phyloP scores from a whole-genome alignment of 2,329 filamentous ascomycete genomes.

The Paecilomyces formosus region DNA sequence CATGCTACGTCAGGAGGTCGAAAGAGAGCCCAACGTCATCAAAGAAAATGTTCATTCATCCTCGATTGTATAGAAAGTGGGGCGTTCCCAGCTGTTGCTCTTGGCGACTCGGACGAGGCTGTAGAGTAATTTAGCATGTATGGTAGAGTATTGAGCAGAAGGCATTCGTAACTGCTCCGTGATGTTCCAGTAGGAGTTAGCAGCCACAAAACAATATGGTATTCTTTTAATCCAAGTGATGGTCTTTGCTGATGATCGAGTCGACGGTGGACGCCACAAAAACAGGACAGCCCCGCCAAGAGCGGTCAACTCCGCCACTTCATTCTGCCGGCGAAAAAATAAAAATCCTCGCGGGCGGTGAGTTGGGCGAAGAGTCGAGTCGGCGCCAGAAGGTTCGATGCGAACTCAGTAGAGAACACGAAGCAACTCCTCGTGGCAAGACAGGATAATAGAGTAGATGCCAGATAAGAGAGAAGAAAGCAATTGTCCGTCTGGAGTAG shows the following conservation, averaged over 20 bases:
- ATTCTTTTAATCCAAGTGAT: not conserved
- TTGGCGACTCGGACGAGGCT: not conserved
- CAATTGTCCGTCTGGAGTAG: too few relatives aligned
- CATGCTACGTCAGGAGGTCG: not conserved
- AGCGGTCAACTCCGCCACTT: constrained; percentile 18
- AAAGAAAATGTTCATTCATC: not conserved
- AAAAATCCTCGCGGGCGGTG: not conserved
- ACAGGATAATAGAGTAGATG: too few relatives aligned
- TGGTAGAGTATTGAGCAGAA: not conserved
- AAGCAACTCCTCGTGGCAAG: not conserved
- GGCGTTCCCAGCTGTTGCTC: not conserved
- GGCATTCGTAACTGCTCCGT: not conserved
- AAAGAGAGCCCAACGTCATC: not conserved
- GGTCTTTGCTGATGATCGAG: not conserved
- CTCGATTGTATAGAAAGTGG: not conserved
- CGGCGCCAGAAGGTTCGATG: constrained; percentile 36
- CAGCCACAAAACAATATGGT: not conserved
- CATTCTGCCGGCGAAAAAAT: constrained; percentile 5
- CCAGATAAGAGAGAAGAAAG: too few relatives aligned
- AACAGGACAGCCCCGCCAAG: constrained; percentile 7
- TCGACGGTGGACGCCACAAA: not conserved
- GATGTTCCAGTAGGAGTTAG: not conserved
- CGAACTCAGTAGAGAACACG: not conserved
- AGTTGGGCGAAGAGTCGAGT: constrained; percentile 14
- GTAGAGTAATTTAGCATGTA: not conserved